A percentile compares a stretch with the other conserved stretches of the same genome.
Evolutionary conservation across 2,329 filamentous ascomycete species (phyloP).

Genomic region (Xylariaceae sp.): DNA sequence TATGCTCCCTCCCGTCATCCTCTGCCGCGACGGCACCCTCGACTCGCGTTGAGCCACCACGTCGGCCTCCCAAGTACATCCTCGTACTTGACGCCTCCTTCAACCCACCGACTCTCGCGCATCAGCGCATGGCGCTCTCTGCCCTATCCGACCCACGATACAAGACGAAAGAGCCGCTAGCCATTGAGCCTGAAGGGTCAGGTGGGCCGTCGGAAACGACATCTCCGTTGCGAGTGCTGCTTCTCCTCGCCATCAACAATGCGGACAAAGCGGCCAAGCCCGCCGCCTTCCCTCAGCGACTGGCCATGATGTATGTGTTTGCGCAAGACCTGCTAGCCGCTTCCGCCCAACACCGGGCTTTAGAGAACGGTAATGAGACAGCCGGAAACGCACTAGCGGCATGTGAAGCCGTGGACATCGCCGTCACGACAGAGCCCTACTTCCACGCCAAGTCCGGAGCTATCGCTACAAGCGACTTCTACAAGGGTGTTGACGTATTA

Average conservation of each 20-base stretch:
- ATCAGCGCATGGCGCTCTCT: constrained; percentile 61
- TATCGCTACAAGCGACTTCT: constrained; percentile 56
- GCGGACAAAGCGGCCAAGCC: constrained; percentile 71
- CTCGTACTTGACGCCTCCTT: constrained; percentile 71
- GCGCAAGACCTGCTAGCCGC: constrained; percentile 57
- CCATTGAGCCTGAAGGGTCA: not conserved
- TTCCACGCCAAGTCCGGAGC: constrained; percentile 74
- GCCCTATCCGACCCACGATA: constrained; percentile 41
- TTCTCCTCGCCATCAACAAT: constrained; percentile 68
- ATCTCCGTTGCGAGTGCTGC: constrained; percentile 52
- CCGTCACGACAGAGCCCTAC: constrained; percentile 72
- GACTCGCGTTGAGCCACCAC: constrained; percentile 27
- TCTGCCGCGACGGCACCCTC: constrained; percentile 1
- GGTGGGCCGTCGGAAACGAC: not conserved
- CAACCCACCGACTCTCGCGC: constrained; percentile 69
- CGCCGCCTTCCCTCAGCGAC: constrained; percentile 68
- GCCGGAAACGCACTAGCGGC: not conserved
- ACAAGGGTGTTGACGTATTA: constrained; percentile 33
- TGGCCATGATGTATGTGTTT: constrained; percentile 75
- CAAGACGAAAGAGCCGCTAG: not conserved
- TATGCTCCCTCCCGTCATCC: constrained; percentile 48
- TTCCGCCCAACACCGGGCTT: not conserved
- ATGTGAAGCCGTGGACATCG: constrained; percentile 63
- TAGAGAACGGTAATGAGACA: not conserved
- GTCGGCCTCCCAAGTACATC: constrained; percentile 45